A percentile compares a stretch with the other conserved stretches of the same genome.
These are phyloP conservation scores for Linaria vulgaris DNA, from an alignment of 257 asterid genomes.

Conservation along the genomic window DNA sequence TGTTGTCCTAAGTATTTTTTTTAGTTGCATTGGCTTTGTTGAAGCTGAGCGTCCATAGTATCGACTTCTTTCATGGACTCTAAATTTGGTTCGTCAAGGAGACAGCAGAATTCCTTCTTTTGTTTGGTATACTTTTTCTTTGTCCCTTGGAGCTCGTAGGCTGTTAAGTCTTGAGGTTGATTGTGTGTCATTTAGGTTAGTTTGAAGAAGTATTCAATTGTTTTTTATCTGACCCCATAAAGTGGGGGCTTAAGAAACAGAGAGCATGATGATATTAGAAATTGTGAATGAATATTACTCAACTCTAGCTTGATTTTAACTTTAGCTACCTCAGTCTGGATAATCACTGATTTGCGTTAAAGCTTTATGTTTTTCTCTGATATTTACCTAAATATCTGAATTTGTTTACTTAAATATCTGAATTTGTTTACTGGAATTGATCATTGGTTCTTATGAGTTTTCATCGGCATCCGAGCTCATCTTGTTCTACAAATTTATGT, in stretches of 20 bases:
- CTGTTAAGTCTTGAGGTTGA: not conserved
- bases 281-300: not conserved
- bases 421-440: not conserved
- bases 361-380: not conserved
- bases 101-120: slow-evolving; percentile 2
- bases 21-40: slow-evolving; percentile 1
- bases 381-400: not conserved
- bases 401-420: not conserved
- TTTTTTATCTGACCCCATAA: not conserved
- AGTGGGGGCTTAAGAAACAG: not conserved
- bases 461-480: not conserved
- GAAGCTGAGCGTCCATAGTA: slow-evolving; percentile 3
- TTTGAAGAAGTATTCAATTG: not conserved
- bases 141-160: not conserved
- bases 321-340: too few relatives aligned
- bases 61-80: not conserved
- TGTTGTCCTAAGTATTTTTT: too few relatives aligned
- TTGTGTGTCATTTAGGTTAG: too few relatives aligned
- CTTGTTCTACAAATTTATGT: not conserved
- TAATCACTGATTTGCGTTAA: too few relatives aligned
- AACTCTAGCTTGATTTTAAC: not conserved
- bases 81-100: not conserved
- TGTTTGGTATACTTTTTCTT: not conserved
- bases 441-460: not conserved
- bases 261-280: not conserved